phyloP scores from a whole-genome alignment of 176 grass and related monocot species.

The Aegilops longissima region DNA sequence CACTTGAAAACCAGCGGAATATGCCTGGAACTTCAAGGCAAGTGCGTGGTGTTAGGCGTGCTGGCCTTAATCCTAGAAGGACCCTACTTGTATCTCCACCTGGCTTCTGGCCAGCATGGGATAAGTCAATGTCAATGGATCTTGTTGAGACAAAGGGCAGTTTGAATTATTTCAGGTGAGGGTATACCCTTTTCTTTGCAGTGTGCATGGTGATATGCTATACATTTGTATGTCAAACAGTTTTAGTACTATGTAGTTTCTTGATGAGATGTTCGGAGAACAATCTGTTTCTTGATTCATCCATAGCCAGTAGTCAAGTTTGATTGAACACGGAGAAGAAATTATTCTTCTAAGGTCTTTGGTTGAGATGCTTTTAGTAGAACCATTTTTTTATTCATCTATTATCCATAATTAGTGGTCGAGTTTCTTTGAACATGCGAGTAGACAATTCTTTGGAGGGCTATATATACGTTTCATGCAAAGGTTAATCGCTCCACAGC shows the following conservation, averaged over 20 bases:
- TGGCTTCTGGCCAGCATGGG: constrained; percentile 82
- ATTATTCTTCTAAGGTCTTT: background rate
- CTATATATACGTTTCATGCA: background rate
- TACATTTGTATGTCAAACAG: background rate
- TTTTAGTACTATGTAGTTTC: background rate
- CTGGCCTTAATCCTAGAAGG: constrained; percentile 70
- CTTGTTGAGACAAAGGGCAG: constrained; percentile 72
- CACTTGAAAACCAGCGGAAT: constrained; percentile 81
- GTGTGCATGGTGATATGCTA: background rate
- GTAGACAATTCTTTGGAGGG: background rate
- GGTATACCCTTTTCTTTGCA: background rate
- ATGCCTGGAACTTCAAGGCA: constrained; percentile 65
- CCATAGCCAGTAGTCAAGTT: background rate
- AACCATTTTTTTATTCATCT: constrained; percentile 9
- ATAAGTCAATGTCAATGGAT: constrained; percentile 85
- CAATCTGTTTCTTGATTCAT: constrained; percentile 16
- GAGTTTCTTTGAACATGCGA: background rate
- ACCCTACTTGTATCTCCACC: constrained; percentile 80
- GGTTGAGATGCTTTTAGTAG: background rate
- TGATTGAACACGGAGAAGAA: background rate
- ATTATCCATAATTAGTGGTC: background rate
- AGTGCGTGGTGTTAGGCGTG: constrained; percentile 68
- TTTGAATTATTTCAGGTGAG: constrained; percentile 91
- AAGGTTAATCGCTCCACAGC: background rate
- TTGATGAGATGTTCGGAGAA: background rate